Evolutionary conservation across 31 red algal genomes (phyloP), one percentile per base, ranked within the genome.

Genomic region (Odonthalia washingtoniensis): DNA sequence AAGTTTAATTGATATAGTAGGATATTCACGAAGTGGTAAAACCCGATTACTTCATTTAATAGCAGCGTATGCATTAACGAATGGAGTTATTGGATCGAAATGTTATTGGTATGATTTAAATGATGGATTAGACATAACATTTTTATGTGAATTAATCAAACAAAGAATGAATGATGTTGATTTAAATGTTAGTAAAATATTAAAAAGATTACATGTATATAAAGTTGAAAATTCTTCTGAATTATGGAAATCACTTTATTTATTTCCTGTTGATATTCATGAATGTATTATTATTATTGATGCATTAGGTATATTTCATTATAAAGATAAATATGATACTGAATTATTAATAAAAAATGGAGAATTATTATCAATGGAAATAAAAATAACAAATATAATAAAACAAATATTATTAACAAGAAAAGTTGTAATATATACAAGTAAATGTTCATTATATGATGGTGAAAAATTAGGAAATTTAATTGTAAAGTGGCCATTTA

Each of bases 41-140:
- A 88, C 85, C 40, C 53, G 66, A 27, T 26, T 78, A 2, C 85
- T 88, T 9, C 85, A 88, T 79, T 33, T 16, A 28, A 78, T 88
- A 3, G 74, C 74, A 1, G 85, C 85, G 37, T 61, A 88, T 79
- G 60, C 74, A 1, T 41, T 88, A 52, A 70, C 60, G 32, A 21
- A 53, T 61, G 70, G 60, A n/a, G 5, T 40, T 40, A 35, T 32
- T 36, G 57, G 52, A 1, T 27, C 62, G 4, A 3, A 34, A 3
- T 70, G 60, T 14, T 74, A 52, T 35, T 88, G 85, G 85, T 78
- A 67, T 43, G 85, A 88, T 65, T 74, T 88, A 33, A 88, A 88
- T 42, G 5, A 72, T 40, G 85, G 52, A 5, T 36, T 88, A 32
- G 73, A 79, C 28, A 46, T 74, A 37, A 34, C 12, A 21, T 21